Conservation (phyloP, 352 stramenopile species). For the Phytophthora cryptogea region DNA sequence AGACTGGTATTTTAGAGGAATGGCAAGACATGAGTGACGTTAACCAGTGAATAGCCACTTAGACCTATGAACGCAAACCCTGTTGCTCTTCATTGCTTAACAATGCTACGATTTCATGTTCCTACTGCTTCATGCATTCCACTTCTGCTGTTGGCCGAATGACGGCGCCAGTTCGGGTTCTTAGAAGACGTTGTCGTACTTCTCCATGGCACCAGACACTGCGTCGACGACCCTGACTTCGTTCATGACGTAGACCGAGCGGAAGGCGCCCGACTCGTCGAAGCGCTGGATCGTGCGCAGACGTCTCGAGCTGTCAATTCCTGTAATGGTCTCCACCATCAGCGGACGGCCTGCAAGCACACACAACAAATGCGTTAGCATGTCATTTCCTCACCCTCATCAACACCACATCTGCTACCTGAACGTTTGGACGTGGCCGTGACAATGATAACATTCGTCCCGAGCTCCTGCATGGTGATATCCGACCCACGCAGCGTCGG, state of each 20-base stretch:
- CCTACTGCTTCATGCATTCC: slow-evolving; percentile 4
- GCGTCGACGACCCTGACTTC: slow-evolving; percentile 84
- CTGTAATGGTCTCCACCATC: slow-evolving; percentile 87
- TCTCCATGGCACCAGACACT: slow-evolving; percentile 88
- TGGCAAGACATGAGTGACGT: slow-evolving; percentile 7
- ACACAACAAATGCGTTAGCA: neutral
- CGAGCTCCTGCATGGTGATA: slow-evolving; percentile 88
- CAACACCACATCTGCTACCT: slow-evolving; percentile 32
- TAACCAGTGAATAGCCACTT: slow-evolving; percentile 9
- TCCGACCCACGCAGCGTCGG: slow-evolving; percentile 75
- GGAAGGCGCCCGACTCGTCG: slow-evolving; percentile 84
- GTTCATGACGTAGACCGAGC: slow-evolving; percentile 90
- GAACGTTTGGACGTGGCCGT: slow-evolving; percentile 88
- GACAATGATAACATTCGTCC: slow-evolving; percentile 79
- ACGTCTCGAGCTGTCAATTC: slow-evolving; percentile 77
- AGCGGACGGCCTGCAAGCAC: slow-evolving; percentile 60
- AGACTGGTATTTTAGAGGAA: slow-evolving; percentile 31
- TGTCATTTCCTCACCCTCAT: neutral
- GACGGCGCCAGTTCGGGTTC: neutral
- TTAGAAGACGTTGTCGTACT: slow-evolving; percentile 87
- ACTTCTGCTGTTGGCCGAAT: neutral
- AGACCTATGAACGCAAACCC: slow-evolving; percentile 16
- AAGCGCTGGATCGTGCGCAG: slow-evolving; percentile 88
- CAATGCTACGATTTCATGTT: slow-evolving; percentile 1
- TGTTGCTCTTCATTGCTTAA: slow-evolving; percentile 9